Evolutionary conservation across 176 grass and related monocot genomes (phyloP).

Genomic region (Chloris gayana): DNA sequence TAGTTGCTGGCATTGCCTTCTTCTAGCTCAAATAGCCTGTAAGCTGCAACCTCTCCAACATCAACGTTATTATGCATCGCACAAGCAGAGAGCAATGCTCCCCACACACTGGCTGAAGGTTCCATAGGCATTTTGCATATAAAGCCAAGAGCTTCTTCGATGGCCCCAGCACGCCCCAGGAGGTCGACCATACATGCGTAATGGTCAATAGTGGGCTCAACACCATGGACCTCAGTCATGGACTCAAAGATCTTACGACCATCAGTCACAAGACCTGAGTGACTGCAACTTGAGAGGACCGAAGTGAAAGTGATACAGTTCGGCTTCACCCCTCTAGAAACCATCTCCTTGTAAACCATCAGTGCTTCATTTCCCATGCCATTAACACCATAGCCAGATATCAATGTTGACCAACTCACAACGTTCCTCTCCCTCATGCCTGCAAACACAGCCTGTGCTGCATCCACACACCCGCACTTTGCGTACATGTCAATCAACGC

Average conservation of each 20-base stretch:
- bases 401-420: conserved; percentile 67
- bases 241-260: conserved; percentile 50
- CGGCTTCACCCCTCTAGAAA: conserved; percentile 40
- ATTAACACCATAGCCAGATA: conserved; percentile 53
- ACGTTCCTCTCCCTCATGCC: conserved; percentile 46
- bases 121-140: conserved; percentile 55
- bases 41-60: conserved; percentile 60
- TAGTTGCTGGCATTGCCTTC: conserved; percentile 57
- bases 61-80: conserved; percentile 45
- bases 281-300: conserved; percentile 54
- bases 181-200: conserved; percentile 67
- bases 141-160: conserved; percentile 43
- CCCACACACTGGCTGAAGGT: conserved; percentile 50
- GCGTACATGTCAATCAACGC: conserved; percentile 62
- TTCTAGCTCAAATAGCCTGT: conserved; percentile 61
- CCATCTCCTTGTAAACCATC: conserved; percentile 40
- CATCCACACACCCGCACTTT: conserved; percentile 34
- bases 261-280: conserved; percentile 46
- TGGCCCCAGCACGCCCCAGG: conserved; percentile 45
- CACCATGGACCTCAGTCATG: conserved; percentile 26
- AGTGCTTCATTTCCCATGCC: conserved; percentile 45
- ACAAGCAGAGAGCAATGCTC: conserved; percentile 56
- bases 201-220: conserved; percentile 45
- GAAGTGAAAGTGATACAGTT: conserved; percentile 59
- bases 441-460: conserved; percentile 37